Evolutionary conservation across 352 stramenopile species (phyloP).

Genomic region (Globisporangium camurandrum): DNA sequence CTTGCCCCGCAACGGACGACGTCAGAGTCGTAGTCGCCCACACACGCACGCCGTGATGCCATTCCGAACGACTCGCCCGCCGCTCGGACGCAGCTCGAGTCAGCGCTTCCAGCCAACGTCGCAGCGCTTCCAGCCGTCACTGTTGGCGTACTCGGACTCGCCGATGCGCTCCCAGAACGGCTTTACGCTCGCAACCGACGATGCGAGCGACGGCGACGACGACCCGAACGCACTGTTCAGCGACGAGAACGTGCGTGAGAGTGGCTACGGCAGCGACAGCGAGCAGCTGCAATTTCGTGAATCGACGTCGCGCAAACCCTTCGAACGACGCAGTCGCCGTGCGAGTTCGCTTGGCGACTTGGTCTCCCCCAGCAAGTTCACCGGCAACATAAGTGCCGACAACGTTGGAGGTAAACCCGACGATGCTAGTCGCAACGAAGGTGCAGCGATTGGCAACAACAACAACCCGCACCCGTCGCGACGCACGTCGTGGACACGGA

Average conservation of each 20-base stretch:
- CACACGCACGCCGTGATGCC: not conserved
- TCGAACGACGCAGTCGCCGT: too few relatives aligned
- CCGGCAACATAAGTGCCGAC: too few relatives aligned
- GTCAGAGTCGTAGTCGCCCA: too few relatives aligned
- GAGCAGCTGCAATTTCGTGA: not conserved
- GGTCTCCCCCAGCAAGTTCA: too few relatives aligned
- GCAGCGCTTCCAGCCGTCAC: slow-evolving; percentile 2
- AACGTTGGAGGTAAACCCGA: too few relatives aligned
- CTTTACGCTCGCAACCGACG: not conserved
- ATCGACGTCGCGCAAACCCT: too few relatives aligned
- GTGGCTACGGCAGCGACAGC: too few relatives aligned
- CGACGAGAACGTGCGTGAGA: not conserved
- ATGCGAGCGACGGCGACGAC: not conserved
- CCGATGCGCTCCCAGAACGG: not conserved
- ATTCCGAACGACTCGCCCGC: not conserved
- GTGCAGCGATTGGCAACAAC: too few relatives aligned
- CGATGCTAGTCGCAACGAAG: too few relatives aligned
- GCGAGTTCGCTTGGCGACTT: not conserved
- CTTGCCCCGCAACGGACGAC: too few relatives aligned
- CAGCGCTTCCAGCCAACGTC: slow-evolving; percentile 4
- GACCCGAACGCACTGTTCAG: not conserved
- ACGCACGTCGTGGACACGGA: not conserved
- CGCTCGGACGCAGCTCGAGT: not conserved
- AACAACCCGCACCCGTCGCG: not conserved
- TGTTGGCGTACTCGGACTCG: not conserved